These are phyloP conservation scores for Lactifluus subvellereus DNA, from an alignment of 768 basidiomycete species.

Conservation along the genomic window DNA sequence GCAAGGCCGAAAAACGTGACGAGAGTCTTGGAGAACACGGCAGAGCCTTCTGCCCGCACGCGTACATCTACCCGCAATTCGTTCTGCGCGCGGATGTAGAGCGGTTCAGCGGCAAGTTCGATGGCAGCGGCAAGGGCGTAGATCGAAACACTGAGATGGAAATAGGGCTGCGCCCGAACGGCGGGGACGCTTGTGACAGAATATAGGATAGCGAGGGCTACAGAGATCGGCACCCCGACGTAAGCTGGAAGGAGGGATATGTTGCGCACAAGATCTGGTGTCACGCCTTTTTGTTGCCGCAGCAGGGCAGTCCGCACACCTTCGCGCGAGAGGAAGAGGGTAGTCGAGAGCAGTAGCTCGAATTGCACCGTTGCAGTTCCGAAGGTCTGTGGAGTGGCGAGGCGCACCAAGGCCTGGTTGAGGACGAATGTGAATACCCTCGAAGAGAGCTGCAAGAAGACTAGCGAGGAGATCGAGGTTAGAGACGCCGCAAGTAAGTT, in stretches of 20 bases:
- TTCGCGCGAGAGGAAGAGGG: constrained; percentile 90
- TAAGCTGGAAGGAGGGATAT: constrained; percentile 59
- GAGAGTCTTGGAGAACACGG: constrained; percentile 67
- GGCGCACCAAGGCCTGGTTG: constrained; percentile 81
- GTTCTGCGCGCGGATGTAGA: constrained; percentile 45
- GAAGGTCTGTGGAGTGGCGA: constrained; percentile 79
- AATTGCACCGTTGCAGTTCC: constrained; percentile 93
- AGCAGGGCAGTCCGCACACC: constrained; percentile 84
- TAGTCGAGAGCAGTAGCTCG: constrained; percentile 83
- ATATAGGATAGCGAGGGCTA: constrained; percentile 50
- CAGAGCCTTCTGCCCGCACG: constrained; percentile 81
- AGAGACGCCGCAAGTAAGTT: constrained; percentile 36
- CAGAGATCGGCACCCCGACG: constrained; percentile 61
- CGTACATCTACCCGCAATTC: constrained; percentile 63
- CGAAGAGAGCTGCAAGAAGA: constrained; percentile 81
- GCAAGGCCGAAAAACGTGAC: constrained; percentile 64
- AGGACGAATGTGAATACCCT: constrained; percentile 81
- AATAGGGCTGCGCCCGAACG: constrained; percentile 58
- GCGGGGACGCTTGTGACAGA: constrained; percentile 44
- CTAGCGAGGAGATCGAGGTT: constrained; percentile 54
- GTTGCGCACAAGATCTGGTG: constrained; percentile 35
- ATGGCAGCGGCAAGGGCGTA: constrained; percentile 71
- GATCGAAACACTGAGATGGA: constrained; percentile 52
- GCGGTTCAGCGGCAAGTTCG: constrained; percentile 79
- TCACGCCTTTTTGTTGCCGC: constrained; percentile 37